A percentile compares a stretch with the other conserved stretches of the same genome.
These are phyloP conservation scores for Lipomyces spencermartinsiae DNA, from an alignment of 805 yeast species.

Conservation along the genomic window DNA sequence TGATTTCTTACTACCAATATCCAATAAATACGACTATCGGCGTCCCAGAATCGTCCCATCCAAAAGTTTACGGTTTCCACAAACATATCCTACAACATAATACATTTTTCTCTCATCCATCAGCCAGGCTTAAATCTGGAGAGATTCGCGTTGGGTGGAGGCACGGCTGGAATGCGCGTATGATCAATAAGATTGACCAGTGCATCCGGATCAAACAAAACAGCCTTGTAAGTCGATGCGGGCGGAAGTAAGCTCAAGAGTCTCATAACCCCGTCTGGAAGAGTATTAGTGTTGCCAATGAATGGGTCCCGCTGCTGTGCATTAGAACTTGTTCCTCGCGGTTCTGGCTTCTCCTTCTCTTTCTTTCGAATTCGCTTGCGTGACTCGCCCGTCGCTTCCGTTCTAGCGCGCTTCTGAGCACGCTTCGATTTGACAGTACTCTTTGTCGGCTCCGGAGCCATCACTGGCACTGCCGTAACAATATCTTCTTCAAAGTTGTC, in stretches of 20 bases:
- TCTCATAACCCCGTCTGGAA: conserved; percentile 48
- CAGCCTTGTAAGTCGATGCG: conserved; percentile 60
- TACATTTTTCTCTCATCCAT: neutral
- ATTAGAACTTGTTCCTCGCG: conserved; percentile 11
- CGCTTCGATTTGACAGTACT: conserved; percentile 5
- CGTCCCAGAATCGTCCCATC: neutral
- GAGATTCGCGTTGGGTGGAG: conserved; percentile 32
- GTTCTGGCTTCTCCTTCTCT: conserved; percentile 25
- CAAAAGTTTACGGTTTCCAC: neutral
- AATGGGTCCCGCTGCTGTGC: conserved; percentile 8
- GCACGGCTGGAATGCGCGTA: conserved; percentile 40
- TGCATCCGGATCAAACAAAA: conserved; percentile 61
- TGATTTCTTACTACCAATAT: neutral
- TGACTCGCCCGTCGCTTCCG: conserved; percentile 7
- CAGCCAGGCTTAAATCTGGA: conserved; percentile 18
- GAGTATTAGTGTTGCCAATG: conserved; percentile 12
- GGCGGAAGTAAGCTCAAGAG: conserved; percentile 66
- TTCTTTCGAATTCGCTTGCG: conserved; percentile 31
- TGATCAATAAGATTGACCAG: conserved; percentile 50
- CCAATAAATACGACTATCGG: neutral
- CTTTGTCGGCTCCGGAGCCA: conserved; percentile 2
- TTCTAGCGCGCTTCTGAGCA: conserved; percentile 17
- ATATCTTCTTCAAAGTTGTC: conserved; percentile 24
- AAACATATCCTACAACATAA: neutral
- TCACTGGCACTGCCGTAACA: neutral